phyloP scores from a whole-genome alignment of 768 basidiomycete genomes.

The Omphalotus guepiniiformis region DNA sequence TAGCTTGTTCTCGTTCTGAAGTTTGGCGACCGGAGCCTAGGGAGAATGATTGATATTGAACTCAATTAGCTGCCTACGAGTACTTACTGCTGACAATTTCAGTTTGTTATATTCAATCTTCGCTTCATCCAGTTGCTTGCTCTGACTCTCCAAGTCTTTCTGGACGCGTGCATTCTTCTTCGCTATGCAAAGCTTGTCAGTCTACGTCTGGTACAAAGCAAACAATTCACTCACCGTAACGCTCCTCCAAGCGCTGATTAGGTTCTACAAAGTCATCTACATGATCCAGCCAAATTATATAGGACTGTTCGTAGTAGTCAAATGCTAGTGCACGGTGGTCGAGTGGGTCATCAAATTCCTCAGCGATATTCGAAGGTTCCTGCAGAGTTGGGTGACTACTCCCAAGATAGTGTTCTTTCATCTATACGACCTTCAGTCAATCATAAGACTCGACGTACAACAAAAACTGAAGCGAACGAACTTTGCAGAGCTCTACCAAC shows the following conservation, averaged over 20 bases:
- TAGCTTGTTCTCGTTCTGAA: conserved; percentile 57
- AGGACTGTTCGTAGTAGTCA: conserved; percentile 65
- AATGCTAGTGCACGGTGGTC: conserved; percentile 79
- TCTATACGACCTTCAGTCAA: conserved; percentile 24
- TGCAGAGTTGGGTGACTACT: conserved; percentile 69
- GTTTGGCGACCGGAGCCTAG: conserved; percentile 60
- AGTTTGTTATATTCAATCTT: conserved; percentile 55
- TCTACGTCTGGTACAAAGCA: not conserved
- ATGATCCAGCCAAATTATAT: conserved; percentile 62
- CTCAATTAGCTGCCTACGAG: not conserved
- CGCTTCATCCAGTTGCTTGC: conserved; percentile 38
- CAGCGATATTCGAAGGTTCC: conserved; percentile 54
- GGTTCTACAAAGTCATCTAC: conserved; percentile 67
- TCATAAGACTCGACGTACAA: not conserved
- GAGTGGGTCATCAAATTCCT: conserved; percentile 69
- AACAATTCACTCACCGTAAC: conserved; percentile 73
- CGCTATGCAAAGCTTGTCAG: conserved; percentile 32
- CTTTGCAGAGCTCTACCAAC: conserved; percentile 84
- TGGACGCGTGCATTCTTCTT: conserved; percentile 70
- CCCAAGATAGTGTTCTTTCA: conserved; percentile 41
- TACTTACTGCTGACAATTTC: conserved; percentile 8
- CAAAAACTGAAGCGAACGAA: conserved; percentile 33
- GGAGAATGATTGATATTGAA: not conserved
- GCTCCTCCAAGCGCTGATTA: conserved; percentile 65
- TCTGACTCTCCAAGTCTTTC: conserved; percentile 57